Base-by-base conservation (phyloP, 2,329 filamentous ascomycete genomes). In the Penicillium thymicola region DNA sequence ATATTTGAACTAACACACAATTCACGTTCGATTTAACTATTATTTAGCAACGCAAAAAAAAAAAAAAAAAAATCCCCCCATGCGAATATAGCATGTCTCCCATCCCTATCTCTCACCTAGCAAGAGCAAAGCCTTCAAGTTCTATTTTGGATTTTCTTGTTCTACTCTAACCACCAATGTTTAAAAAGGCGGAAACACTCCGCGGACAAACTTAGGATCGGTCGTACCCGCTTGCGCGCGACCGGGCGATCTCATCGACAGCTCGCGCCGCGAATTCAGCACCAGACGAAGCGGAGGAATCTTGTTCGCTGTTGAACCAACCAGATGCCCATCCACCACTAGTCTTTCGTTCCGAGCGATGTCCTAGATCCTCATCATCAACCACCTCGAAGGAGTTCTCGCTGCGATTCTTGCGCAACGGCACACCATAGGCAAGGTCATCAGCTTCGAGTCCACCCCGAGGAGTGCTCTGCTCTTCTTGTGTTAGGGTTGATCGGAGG, bases 371-470 rank as follows among this genome's bases (percentile, higher is more conserved):
- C 69, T 92, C 89, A 34, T 87, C 85, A 60, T 94, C 89, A 64
- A 95, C 90, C 71, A 90, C 89, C 69, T 96, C 92, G 69, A 97
- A 97, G 65, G 96, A 93, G 21, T 84, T 85, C 70, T 96, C 92
- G 72, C 90, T 95, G 61, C 86, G 86, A 69, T 89, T 93, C 77
- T 93, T 93, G 66, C 85, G 88, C 66, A 96, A 59, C 27, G 67
- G 62, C 21, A 70, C 59, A 7, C 76, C 76, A 52, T 77, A 78
- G 27, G 75, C 75, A 14, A 78, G 69, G 43, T 73, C 73, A 14
- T 75, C 72, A 43, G 55, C 67, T 30, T 65, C 68, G 38, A 51
- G 54, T 13, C 67, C 67, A 16, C 63, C 70, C 2, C 66, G 71
- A 42, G 68, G 76, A 25, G 90, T 76, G 59, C 83, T 83, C 53